Evolutionary conservation across 2,329 filamentous ascomycete species (phyloP).

Genomic region (Alternaria brassicicola): DNA sequence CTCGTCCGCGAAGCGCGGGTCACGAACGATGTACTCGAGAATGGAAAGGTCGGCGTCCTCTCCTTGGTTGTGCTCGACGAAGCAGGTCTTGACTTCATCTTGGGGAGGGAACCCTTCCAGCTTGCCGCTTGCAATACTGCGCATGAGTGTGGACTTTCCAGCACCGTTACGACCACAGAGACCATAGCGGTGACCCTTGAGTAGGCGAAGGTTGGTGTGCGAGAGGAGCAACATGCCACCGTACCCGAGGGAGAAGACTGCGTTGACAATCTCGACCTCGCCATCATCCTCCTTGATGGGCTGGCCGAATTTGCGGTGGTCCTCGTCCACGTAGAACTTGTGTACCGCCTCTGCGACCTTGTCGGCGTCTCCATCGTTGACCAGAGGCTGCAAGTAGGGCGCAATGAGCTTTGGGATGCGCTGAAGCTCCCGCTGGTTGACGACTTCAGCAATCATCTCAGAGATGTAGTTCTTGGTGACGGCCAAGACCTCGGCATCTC

Average conservation of each 20-base stretch:
- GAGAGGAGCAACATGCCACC: constrained; percentile 96
- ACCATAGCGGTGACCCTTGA: constrained; percentile 97
- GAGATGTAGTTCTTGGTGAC: constrained; percentile 75
- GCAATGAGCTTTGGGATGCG: constrained; percentile 72
- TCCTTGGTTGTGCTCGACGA: constrained; percentile 98
- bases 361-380: constrained; percentile 67
- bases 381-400: constrained; percentile 76
- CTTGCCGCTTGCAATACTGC: constrained; percentile 92
- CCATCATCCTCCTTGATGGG: constrained; percentile 88
- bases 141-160: constrained; percentile 99
- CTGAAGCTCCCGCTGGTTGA: constrained; percentile 78
- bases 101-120: constrained; percentile 94
- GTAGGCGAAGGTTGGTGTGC: constrained; percentile 90
- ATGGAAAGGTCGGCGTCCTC: constrained; percentile 97
- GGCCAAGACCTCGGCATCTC: constrained; percentile 67
- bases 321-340: constrained; percentile 79
- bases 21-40: constrained; percentile 88
- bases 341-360: constrained; percentile 76
- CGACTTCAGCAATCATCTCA: constrained; percentile 84
- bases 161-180: constrained; percentile 96
- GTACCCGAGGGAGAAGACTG: constrained; percentile 95
- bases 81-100: constrained; percentile 92
- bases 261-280: constrained; percentile 95
- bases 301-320: constrained; percentile 83
- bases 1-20: constrained; percentile 81